These are phyloP conservation scores for Cnidoscolus chayamansa DNA, from an alignment of 441 rosid genomes.

Conservation along the genomic window DNA sequence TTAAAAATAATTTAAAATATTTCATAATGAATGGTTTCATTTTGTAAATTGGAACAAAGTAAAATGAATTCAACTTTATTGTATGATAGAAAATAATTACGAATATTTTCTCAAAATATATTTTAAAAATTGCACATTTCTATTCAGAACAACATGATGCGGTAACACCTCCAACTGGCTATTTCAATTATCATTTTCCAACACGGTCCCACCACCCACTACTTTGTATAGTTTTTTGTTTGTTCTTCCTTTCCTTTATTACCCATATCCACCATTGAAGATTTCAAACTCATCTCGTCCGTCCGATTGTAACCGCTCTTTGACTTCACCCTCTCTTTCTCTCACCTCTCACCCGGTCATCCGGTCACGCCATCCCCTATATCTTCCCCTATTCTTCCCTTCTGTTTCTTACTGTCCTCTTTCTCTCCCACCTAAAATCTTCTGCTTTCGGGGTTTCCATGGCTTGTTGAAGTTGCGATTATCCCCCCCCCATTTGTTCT, in stretches of 20 bases:
- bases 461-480: constrained; percentile 22
- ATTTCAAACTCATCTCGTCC: constrained; percentile 53
- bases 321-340: constrained; percentile 30
- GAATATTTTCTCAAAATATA: no score
- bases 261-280: constrained; percentile 25
- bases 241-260: constrained; percentile 32
- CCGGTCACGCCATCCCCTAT: constrained; percentile 43
- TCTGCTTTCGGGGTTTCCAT: background rate
- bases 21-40: no score
- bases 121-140: no score
- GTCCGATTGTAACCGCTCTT: constrained; percentile 42
- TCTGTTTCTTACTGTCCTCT: constrained; percentile 19
- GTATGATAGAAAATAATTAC: no score
- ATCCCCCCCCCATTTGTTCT: background rate
- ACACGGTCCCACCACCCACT: constrained; percentile 25
- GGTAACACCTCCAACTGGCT: background rate
- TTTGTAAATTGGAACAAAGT: no score
- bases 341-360: constrained; percentile 40
- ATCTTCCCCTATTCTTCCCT: constrained; percentile 16
- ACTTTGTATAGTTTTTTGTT: constrained; percentile 14
- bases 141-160: background rate
- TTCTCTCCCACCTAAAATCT: background rate
- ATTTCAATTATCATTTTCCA: background rate
- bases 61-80: no score
- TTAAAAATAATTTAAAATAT: no score